Base-by-base conservation (phyloP, 2,329 filamentous ascomycete genomes). In the Paradendryphiella salina region DNA sequence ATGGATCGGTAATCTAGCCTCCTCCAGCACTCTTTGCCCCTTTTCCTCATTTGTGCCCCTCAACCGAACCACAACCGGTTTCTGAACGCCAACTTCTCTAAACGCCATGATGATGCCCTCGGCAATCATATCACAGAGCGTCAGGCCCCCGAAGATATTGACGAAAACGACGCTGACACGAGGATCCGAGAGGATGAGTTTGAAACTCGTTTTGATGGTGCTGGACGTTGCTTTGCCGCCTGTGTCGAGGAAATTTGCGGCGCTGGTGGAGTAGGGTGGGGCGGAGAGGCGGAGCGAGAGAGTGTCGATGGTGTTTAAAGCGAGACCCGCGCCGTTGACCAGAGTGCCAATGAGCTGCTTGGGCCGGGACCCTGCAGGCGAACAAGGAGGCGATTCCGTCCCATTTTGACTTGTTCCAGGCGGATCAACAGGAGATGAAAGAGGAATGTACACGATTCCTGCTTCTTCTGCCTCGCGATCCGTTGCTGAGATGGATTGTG, bases 231-330 rank as follows among this genome's bases (percentile, higher is more conserved):
- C 91, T 71, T 95, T 94, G 29, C 91, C 91, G 21, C 92, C 91
- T 0, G 89, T 95, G 70, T 96, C 91, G 46, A 96, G 80, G 70
- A 96, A 96, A 64, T 96, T 96, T 1, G 89, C 89, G 7, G 51
- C 50, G 38, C 49, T 54, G 3, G 66, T 60, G 7, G 56, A 53
- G 13, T 40, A 18, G 18, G 35, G 35, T 1, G 44, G 28, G 3
- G 83, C 75, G 0, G 82, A 79, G 8, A 96, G 82, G 21, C 67
- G 82, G 10, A 84, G 75, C 2, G 82, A 79, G 1, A 96, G 82
- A 0, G 88, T 87, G 69, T 96, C 91, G 52, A 92, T 85, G 0
- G 90, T 96, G 69, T 94, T 94, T 88, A 96, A 94, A 0, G 90
- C 90, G 1, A 96, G 81, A 0, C 91, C 91, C 0, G 92, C 91